These are phyloP conservation scores for Ophiosphaerella herpotricha DNA, from an alignment of 2,329 filamentous ascomycete species.

Conservation along the genomic window DNA sequence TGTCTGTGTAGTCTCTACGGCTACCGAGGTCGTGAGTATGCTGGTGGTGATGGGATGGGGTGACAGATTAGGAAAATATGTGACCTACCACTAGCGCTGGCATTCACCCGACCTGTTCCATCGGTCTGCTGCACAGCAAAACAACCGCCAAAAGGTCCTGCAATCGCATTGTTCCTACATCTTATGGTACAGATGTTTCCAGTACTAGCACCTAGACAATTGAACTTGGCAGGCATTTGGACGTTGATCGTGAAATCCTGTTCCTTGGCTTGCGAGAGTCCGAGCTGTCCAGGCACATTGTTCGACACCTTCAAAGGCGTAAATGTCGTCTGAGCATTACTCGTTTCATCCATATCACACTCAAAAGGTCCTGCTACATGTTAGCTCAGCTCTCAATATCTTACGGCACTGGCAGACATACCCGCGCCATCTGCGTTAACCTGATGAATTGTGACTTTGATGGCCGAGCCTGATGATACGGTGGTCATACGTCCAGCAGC, in stretches of 20 bases:
- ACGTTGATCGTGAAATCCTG: constrained; percentile 64
- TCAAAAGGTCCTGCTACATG: constrained; percentile 67
- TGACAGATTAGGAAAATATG: neutral
- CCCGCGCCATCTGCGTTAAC: constrained; percentile 41
- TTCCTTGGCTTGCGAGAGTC: constrained; percentile 61
- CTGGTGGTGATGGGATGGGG: constrained; percentile 9
- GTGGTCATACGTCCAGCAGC: constrained; percentile 36
- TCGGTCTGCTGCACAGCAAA: constrained; percentile 64
- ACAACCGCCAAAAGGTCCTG: constrained; percentile 67
- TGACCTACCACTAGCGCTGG: constrained; percentile 34
- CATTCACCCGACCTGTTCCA: constrained; percentile 30
- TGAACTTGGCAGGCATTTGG: constrained; percentile 59
- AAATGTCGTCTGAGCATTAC: constrained; percentile 50
- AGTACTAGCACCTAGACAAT: constrained; percentile 57
- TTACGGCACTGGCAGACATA: no score
- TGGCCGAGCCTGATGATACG: constrained; percentile 29
- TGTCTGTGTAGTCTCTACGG: constrained; percentile 54
- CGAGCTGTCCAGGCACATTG: constrained; percentile 64
- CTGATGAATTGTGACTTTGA: constrained; percentile 53
- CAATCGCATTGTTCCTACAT: constrained; percentile 64
- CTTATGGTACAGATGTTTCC: constrained; percentile 67
- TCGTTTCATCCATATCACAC: constrained; percentile 67
- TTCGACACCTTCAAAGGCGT: constrained; percentile 60
- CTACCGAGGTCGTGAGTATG: constrained; percentile 31
- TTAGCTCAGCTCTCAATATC: no score